These are phyloP conservation scores for Penicillium desertorum DNA, from an alignment of 495 filamentous ascomycete species.

Conservation along the genomic window DNA sequence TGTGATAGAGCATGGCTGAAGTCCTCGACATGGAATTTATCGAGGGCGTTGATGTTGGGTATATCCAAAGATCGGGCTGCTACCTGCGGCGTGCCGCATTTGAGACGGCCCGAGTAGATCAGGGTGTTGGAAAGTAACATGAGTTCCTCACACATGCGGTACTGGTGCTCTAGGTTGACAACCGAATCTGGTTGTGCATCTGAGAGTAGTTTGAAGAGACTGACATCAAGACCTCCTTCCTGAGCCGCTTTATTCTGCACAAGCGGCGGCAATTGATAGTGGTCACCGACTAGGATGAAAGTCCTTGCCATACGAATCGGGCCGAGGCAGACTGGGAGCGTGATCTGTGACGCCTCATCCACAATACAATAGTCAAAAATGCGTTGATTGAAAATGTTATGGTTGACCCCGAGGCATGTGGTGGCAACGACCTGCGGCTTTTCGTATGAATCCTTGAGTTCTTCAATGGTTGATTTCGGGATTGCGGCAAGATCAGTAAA, in stretches of 20 bases:
- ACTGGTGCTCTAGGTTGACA: constrained; percentile 89
- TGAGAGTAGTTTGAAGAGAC: constrained; percentile 88
- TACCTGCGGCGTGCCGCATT: constrained; percentile 79
- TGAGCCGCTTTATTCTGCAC: constrained; percentile 89
- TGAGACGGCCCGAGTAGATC: constrained; percentile 85
- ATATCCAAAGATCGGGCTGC: constrained; percentile 61
- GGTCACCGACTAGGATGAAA: constrained; percentile 94
- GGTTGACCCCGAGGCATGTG: constrained; percentile 88
- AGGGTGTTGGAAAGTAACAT: constrained; percentile 92
- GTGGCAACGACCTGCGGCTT: constrained; percentile 86
- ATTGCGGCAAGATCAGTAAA: constrained; percentile 76
- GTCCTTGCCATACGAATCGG: constrained; percentile 91
- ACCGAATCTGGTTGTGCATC: constrained; percentile 84
- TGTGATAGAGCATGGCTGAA: constrained; percentile 27
- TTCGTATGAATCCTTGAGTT: constrained; percentile 78
- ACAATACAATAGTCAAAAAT: constrained; percentile 98
- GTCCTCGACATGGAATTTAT: constrained; percentile 50
- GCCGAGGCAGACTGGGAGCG: constrained; percentile 86
- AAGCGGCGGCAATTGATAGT: constrained; percentile 90
- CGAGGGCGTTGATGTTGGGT: constrained; percentile 59
- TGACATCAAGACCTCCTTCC: constrained; percentile 84
- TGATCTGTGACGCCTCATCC: constrained; percentile 97
- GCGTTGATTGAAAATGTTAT: constrained; percentile 81
- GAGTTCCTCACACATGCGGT: constrained; percentile 96
- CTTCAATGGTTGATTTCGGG: constrained; percentile 72